Evolutionary conservation across 2,329 filamentous ascomycete genomes (phyloP), one percentile per base, ranked within the genome.

Genomic region (Pseudovirgaria hyperparasitica): DNA sequence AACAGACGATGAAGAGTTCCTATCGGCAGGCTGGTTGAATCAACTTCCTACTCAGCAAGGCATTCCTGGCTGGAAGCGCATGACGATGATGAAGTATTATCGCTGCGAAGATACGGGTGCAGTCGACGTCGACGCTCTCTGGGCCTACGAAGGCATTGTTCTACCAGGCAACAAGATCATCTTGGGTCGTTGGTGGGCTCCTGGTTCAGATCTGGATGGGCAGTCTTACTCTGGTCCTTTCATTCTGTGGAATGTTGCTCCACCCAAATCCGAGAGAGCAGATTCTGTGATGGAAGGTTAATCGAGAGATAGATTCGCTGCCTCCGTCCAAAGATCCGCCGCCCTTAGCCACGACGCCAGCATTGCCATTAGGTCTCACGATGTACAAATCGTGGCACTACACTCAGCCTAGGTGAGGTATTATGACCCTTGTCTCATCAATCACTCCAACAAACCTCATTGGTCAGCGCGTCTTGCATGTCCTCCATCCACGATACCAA

Each of bases 11-110:
- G 44, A 50, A 0, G 43, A 51, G 6, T 54, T 50, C 34, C 35
- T 35, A n/a, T 41, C 42, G 3, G 36, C 50, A 3, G 67, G 67
- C 23, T 65, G 60, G 50, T 44, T 71, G 12, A 65, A 67, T 35
- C 45, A 57, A 1, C 43, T 71, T 2, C 61, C 61, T 1, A 37
- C 48, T 3, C 67, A 71, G 35, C 33, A 54, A 10, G 55, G 52
- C 1, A 61, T 71, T 9, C 55, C 59, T 0, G 67, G 67, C 12
- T 72, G 62, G 52, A 62, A 67, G 45, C 57, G 65, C 17, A 48
- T 71, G 29, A 63, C 58, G 1, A 62, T 71, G 49, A 63, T 70
- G 55, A 67, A 66, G 41, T 63, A 65, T 35, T 62, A 54, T 34
- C 27, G 35, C 2, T 43, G 56, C 9, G 39, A 48, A 6, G 31